Percentiles rank a stretch among this genome's conserved stretches.
These are phyloP conservation scores for Colletotrichum endophyticum DNA, from an alignment of 2,329 filamentous ascomycete species.

Conservation along the genomic window DNA sequence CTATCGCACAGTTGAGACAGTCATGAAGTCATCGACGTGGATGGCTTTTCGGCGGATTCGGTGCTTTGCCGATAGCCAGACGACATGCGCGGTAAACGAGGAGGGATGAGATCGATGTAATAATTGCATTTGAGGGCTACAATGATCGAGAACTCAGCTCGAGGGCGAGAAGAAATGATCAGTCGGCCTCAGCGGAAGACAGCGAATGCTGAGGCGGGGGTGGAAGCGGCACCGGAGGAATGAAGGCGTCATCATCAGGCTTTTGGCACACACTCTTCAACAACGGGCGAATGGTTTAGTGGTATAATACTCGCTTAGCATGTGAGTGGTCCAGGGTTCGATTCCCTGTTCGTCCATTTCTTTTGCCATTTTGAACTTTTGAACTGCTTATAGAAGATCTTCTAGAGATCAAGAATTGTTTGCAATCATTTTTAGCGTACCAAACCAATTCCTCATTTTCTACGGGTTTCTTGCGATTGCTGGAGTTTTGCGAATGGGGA, in stretches of 20 bases:
- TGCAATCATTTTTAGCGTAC: accelerated
- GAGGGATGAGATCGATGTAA: not conserved
- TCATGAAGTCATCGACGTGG: not conserved
- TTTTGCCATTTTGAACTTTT: not conserved
- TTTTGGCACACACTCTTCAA: accelerated
- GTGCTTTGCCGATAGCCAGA: not conserved
- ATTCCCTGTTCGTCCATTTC: constrained; percentile 1
- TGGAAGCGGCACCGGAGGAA: not conserved
- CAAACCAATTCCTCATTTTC: not conserved
- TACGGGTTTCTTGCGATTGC: not conserved
- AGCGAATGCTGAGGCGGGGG: accelerated
- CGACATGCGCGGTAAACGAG: not conserved
- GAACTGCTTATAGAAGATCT: not conserved
- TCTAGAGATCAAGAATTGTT: not conserved
- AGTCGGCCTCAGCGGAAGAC: not conserved
- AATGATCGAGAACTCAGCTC: not conserved
- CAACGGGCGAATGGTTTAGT: constrained; percentile 1
- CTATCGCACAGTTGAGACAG: constrained; percentile 17
- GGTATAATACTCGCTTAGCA: constrained; percentile 8
- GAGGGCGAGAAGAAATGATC: not conserved
- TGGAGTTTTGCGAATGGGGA: not conserved
- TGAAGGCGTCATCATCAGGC: accelerated
- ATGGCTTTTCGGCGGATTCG: not conserved
- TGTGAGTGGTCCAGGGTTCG: constrained; percentile 10
- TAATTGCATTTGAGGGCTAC: accelerated